phyloP scores from a whole-genome alignment of 192 early-diverging fungal species.

The Allomyces arbusculus region DNA sequence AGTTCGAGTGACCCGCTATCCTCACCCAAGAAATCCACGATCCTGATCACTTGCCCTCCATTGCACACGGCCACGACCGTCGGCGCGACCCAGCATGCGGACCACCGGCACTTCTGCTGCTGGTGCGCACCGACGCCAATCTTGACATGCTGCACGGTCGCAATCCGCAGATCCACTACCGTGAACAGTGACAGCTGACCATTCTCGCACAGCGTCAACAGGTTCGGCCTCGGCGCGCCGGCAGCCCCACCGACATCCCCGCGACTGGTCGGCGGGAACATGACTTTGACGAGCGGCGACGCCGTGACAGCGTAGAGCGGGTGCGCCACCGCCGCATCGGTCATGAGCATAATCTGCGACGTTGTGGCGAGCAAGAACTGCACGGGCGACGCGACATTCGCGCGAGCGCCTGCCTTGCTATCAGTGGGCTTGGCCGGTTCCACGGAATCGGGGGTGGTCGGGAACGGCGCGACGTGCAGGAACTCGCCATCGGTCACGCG shows the following conservation, averaged over 20 bases:
- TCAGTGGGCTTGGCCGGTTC: background rate
- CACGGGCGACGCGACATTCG: background rate
- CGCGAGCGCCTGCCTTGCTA: background rate
- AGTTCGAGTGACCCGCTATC: background rate
- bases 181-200: background rate
- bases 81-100: background rate
- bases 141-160: background rate
- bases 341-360: background rate
- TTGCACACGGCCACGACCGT: background rate
- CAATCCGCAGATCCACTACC: background rate
- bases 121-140: background rate
- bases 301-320: background rate
- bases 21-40: background rate
- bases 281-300: background rate
- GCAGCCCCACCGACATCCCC: background rate
- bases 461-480: background rate
- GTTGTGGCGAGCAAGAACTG: background rate
- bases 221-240: background rate
- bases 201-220: background rate
- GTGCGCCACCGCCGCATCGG: background rate
- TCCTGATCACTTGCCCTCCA: background rate
- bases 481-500: background rate
- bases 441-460: background rate
- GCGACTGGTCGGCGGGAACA: background rate
- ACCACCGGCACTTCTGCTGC: background rate